These are phyloP conservation scores for Candida hungchunana DNA, from an alignment of 805 yeast genomes.

Conservation along the genomic window DNA sequence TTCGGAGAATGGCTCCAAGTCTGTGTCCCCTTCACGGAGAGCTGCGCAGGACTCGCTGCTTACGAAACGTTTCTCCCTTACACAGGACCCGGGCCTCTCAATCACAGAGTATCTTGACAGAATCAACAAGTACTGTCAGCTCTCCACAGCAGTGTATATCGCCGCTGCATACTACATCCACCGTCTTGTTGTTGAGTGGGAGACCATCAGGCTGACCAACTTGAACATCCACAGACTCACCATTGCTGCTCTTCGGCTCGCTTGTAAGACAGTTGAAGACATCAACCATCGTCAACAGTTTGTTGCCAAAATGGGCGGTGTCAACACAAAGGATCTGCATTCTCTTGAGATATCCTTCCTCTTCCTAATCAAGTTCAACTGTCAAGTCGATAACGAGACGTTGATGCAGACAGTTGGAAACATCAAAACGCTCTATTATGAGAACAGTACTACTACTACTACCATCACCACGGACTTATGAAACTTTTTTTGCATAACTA, in stretches of 20 bases:
- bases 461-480: too few species aligned
- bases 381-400: too few species aligned
- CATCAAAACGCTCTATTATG: too few species aligned
- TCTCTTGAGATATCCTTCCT: too few species aligned
- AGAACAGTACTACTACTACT: too few species aligned
- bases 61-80: constrained; percentile 23
- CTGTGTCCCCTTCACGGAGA: constrained; percentile 1
- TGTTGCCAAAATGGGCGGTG: constrained; percentile 35
- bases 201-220: constrained; percentile 28
- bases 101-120: constrained; percentile 26
- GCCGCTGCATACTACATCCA: constrained; percentile 26
- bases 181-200: constrained; percentile 16
- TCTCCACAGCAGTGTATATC: constrained; percentile 28
- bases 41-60: constrained; percentile 19
- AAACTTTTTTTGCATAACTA: too few species aligned
- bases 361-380: too few species aligned
- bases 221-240: constrained; percentile 41
- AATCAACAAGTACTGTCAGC: constrained; percentile 26
- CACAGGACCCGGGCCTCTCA: constrained; percentile 21
- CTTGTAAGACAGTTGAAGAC: constrained; percentile 46
- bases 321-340: not conserved
- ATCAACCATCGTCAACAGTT: constrained; percentile 39
- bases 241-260: constrained; percentile 41
- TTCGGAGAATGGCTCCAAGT: not conserved
- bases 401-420: too few species aligned